Evolutionary conservation across 192 early-diverging fungal genomes (phyloP).

Genomic region (Rhizophagus sp.): DNA sequence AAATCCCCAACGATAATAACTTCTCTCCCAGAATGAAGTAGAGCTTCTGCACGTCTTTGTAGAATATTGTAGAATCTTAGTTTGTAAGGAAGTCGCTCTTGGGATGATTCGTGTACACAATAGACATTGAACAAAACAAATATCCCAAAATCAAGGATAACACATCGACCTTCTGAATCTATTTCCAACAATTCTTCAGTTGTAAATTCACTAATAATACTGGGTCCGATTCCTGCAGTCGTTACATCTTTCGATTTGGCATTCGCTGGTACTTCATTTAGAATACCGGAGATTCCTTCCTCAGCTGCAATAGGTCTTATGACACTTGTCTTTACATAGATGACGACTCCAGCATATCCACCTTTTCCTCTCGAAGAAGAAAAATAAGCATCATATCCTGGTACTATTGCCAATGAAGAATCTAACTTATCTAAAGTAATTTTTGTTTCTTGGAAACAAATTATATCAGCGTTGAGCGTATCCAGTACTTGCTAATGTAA

Average conservation of each 20-base stretch:
- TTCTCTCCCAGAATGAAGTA: conserved; percentile 51
- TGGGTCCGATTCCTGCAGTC: background rate
- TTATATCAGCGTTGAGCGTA: conserved; percentile 54
- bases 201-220: background rate
- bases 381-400: conserved; percentile 75
- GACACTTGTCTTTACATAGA: conserved; percentile 55
- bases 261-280: conserved; percentile 8
- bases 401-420: conserved; percentile 59
- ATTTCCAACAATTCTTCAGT: conserved; percentile 43
- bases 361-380: conserved; percentile 56
- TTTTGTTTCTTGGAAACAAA: conserved; percentile 84
- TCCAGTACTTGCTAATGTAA: conserved; percentile 45
- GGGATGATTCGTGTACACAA: conserved; percentile 57
- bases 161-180: conserved; percentile 70
- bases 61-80: conserved; percentile 53
- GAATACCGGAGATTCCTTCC: conserved; percentile 66
- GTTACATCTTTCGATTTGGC: background rate
- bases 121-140: conserved; percentile 82
- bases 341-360: conserved; percentile 74
- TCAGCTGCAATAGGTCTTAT: conserved; percentile 59
- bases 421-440: conserved; percentile 56
- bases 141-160: conserved; percentile 70
- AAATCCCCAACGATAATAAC: conserved; percentile 69
- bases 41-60: conserved; percentile 45
- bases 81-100: conserved; percentile 52